phyloP scores from a whole-genome alignment of 2,329 filamentous ascomycete genomes.

The Claviceps sp. region DNA sequence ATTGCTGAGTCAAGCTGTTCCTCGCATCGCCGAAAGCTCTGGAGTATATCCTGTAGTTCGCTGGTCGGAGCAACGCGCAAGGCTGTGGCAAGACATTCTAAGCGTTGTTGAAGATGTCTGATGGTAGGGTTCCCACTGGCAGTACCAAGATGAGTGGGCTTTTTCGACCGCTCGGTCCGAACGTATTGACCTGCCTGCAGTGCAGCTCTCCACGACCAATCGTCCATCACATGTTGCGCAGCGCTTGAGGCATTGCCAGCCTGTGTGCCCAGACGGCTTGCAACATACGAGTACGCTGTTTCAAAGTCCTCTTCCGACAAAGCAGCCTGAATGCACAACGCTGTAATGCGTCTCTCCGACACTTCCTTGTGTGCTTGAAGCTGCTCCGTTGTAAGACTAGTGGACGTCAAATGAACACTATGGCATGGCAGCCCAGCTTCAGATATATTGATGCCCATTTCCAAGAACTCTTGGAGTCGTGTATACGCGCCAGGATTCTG shows the following conservation, averaged over 20 bases:
- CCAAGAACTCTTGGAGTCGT: constrained; percentile 57
- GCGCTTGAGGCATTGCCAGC: not conserved
- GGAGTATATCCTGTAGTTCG: constrained; percentile 61
- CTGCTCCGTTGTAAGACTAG: not conserved
- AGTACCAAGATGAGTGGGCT: constrained; percentile 47
- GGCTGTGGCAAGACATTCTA: constrained; percentile 66
- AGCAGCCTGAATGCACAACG: constrained; percentile 70
- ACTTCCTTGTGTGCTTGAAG: constrained; percentile 18
- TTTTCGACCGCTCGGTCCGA: constrained; percentile 37
- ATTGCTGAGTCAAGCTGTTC: constrained; percentile 59
- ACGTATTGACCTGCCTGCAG: constrained; percentile 66
- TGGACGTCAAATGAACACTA: not conserved
- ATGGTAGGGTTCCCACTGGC: constrained; percentile 48
- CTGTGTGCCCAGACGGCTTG: constrained; percentile 46
- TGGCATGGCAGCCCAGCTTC: constrained; percentile 35
- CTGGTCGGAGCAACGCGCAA: constrained; percentile 58
- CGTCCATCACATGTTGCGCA: constrained; percentile 29
- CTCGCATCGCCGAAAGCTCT: constrained; percentile 63
- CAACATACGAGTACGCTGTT: constrained; percentile 73
- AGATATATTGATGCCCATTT: constrained; percentile 55
- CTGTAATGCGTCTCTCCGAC: constrained; percentile 55
- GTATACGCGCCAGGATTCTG: constrained; percentile 66
- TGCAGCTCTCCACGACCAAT: constrained; percentile 68
- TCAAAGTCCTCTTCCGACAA: constrained; percentile 70
- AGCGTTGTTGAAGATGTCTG: constrained; percentile 64